Percentiles rank a stretch among this genome's conserved stretches.
phyloP scores from a whole-genome alignment of 257 asterid genomes.

The Petunia secreta region DNA sequence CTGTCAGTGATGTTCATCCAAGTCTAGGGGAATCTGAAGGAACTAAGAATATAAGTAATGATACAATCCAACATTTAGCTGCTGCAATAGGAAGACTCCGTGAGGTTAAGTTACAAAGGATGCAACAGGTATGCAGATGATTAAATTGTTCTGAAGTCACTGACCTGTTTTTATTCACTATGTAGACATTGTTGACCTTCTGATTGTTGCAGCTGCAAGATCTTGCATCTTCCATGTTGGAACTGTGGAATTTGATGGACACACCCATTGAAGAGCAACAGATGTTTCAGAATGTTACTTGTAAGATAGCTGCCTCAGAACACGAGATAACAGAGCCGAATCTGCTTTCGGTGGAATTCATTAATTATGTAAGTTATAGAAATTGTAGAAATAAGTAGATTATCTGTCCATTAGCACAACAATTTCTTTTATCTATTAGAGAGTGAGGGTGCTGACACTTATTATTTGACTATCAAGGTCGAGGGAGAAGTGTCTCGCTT shows the following conservation, averaged over 20 bases:
- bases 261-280: constrained; percentile 92
- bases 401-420: background rate
- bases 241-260: constrained; percentile 99
- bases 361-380: constrained; percentile 60
- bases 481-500: constrained; percentile 83
- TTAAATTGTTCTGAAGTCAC: background rate
- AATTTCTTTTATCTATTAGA: background rate
- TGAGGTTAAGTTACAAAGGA: constrained; percentile 73
- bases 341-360: constrained; percentile 74
- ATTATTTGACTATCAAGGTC: constrained; percentile 54
- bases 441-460: constrained; percentile 20
- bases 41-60: constrained; percentile 65
- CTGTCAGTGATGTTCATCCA: constrained; percentile 74
- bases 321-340: constrained; percentile 82
- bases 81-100: constrained; percentile 62
- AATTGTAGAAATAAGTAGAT: background rate
- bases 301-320: constrained; percentile 88
- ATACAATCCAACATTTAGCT: constrained; percentile 69
- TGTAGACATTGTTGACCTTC: constrained; percentile 32
- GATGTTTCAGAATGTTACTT: constrained; percentile 77
- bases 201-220: constrained; percentile 68
- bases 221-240: constrained; percentile 82
- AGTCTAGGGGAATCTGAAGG: constrained; percentile 79
- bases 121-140: constrained; percentile 70
- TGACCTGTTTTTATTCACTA: constrained; percentile 3